phyloP scores from a whole-genome alignment of 225 moss, liverwort and hornwort species.

The Marchantia polymorpha region DNA sequence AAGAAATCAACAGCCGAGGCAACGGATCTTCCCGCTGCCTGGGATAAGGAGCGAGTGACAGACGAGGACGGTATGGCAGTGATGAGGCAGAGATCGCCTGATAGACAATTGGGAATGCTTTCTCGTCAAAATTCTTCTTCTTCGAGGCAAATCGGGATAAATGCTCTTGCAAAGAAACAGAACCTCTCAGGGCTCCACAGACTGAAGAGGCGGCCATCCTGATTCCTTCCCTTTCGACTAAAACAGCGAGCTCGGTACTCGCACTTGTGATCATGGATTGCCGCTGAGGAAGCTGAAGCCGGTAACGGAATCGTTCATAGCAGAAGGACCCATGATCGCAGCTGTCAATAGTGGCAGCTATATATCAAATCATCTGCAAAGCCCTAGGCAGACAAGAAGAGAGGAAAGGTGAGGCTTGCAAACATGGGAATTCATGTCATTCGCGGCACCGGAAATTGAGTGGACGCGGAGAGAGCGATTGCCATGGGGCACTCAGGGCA shows the following conservation, averaged over 20 bases:
- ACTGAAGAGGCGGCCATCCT: not conserved
- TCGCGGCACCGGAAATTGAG: not conserved
- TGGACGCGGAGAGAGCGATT: not conserved
- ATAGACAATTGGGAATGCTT: too few species aligned
- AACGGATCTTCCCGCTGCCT: not conserved
- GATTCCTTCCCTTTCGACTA: not conserved
- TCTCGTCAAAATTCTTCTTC: not conserved
- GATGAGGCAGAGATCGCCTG: not conserved
- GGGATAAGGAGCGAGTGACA: not conserved
- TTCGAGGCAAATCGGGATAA: not conserved
- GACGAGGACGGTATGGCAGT: too few species aligned
- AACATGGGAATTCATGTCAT: not conserved
- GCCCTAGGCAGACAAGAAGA: not conserved
- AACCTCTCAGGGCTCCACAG: not conserved
- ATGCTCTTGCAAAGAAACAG: not conserved
- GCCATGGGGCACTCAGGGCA: not conserved
- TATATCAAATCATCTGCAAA: not conserved
- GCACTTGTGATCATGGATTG: not conserved
- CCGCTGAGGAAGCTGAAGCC: not conserved
- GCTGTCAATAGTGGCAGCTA: not conserved
- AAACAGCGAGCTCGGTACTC: not conserved
- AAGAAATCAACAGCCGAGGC: not conserved
- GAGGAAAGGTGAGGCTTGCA: not conserved
- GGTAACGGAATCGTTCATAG: not conserved
- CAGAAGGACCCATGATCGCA: not conserved